Percentiles rank a stretch among this genome's conserved stretches.
phyloP scores from a whole-genome alignment of 2,329 filamentous ascomycete genomes.

The Pseudocercospora pini-densiflorae region DNA sequence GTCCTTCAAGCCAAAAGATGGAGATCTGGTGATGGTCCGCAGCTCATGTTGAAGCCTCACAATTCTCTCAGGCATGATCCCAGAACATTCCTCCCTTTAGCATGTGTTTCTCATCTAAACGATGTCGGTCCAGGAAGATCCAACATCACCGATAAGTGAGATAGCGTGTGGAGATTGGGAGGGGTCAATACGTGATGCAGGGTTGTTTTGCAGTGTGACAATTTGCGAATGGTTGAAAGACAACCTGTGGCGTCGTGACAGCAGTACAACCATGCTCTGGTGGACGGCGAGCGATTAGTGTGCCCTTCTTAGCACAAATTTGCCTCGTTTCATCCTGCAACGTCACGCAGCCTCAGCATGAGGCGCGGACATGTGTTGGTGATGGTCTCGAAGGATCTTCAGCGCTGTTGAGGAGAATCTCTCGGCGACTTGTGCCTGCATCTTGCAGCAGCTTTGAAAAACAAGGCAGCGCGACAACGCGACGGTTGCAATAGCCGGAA shows the following conservation, averaged over 20 bases:
- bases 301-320: neutral
- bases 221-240: neutral
- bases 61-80: slow-evolving; percentile 1
- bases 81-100: neutral
- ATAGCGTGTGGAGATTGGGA: slow-evolving; percentile 11
- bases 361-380: neutral
- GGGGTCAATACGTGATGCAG: slow-evolving; percentile 6
- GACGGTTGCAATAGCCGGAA: neutral
- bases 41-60: slow-evolving; percentile 2
- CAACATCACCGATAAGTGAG: slow-evolving; percentile 1
- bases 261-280: slow-evolving; percentile 10
- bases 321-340: slow-evolving; percentile 8
- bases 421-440: neutral
- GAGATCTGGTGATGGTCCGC: neutral
- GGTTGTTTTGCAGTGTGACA: slow-evolving; percentile 6
- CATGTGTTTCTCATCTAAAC: slow-evolving; percentile 1
- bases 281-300: neutral
- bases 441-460: neutral
- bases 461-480: slow-evolving; percentile 1
- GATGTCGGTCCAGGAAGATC: neutral
- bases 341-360: slow-evolving; percentile 2
- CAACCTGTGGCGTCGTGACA: slow-evolving; percentile 17
- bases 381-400: slow-evolving; percentile 1
- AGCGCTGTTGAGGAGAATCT: slow-evolving; percentile 1
- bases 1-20: neutral